These are phyloP conservation scores for Mycena galericulata DNA, from an alignment of 768 basidiomycete species.

Conservation along the genomic window DNA sequence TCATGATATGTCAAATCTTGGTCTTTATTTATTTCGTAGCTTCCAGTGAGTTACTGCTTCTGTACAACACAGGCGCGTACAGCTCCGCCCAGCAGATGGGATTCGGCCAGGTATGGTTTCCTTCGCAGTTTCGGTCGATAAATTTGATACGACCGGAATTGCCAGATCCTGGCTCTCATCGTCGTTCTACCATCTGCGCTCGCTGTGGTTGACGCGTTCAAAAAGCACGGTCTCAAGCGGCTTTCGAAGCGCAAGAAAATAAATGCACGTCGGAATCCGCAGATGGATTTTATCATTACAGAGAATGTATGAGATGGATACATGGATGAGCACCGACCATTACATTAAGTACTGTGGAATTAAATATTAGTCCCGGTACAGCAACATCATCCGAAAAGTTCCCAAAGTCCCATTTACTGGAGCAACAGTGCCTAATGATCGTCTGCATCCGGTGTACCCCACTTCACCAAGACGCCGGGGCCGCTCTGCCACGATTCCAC, in stretches of 20 bases:
- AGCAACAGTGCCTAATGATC: constrained; percentile 54
- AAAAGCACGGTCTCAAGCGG: constrained; percentile 46
- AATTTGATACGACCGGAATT: not conserved
- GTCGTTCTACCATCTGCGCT: constrained; percentile 54
- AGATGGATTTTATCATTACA: constrained; percentile 24
- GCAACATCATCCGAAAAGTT: too few species aligned
- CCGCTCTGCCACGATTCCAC: constrained; percentile 77
- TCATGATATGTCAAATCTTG: constrained; percentile 50
- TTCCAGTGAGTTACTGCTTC: constrained; percentile 51
- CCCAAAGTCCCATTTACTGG: constrained; percentile 23
- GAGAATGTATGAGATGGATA: constrained; percentile 17
- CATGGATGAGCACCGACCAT: constrained; percentile 7
- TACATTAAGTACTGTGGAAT: not conserved
- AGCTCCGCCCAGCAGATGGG: constrained; percentile 46
- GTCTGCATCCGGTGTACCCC: constrained; percentile 69
- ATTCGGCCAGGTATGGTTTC: constrained; percentile 51
- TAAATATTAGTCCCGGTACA: not conserved
- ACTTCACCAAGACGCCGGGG: constrained; percentile 62
- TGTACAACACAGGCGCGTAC: constrained; percentile 43
- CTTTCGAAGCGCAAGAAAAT: constrained; percentile 42
- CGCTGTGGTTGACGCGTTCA: constrained; percentile 47
- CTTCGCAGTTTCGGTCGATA: not conserved
- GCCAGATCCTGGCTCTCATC: constrained; percentile 53
- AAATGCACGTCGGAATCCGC: constrained; percentile 17
- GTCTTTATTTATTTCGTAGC: constrained; percentile 56